Conservation (phyloP, 805 yeast genomes). For the Candida suzukii region DNA sequence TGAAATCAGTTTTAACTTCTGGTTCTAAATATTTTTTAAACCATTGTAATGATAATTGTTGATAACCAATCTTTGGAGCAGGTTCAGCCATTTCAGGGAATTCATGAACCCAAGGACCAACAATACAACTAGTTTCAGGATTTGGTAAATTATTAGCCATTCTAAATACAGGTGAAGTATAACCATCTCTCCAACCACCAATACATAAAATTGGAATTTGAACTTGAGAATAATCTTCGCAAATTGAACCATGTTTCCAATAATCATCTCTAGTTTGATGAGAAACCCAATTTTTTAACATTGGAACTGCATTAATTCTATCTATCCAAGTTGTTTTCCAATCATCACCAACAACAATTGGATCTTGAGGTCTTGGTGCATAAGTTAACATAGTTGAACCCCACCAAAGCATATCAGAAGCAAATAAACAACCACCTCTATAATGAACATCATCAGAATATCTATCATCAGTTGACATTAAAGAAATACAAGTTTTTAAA, state of each 20-base stretch:
- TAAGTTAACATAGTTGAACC: conserved; percentile 39
- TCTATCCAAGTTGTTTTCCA: conserved; percentile 37
- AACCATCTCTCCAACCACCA: conserved; percentile 45
- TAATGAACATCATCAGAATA: conserved; percentile 44
- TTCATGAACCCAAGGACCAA: conserved; percentile 46
- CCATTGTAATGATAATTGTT: conserved; percentile 34
- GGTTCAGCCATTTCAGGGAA: conserved; percentile 42
- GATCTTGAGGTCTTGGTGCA: conserved; percentile 41
- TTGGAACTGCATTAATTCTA: conserved; percentile 31
- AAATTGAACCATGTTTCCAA: conserved; percentile 42
- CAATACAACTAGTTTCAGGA: conserved; percentile 28
- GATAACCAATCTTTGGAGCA: conserved; percentile 36
- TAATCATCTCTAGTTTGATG: conserved; percentile 39
- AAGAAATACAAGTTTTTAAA: conserved; percentile 33
- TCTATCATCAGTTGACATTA: conserved; percentile 41
- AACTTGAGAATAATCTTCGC: conserved; percentile 32
- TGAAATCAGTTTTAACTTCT: conserved; percentile 15
- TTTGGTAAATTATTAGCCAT: conserved; percentile 34
- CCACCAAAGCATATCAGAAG: conserved; percentile 44
- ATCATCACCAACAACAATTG: conserved; percentile 27
- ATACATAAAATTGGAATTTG: conserved; percentile 36
- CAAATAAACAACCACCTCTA: conserved; percentile 38
- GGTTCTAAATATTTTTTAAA: conserved; percentile 31
- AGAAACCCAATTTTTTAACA: conserved; percentile 33
- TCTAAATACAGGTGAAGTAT: conserved; percentile 36